These are phyloP conservation scores for Stagonosporopsis cucurbitacearum DNA, from an alignment of 2,329 filamentous ascomycete species.

Conservation along the genomic window DNA sequence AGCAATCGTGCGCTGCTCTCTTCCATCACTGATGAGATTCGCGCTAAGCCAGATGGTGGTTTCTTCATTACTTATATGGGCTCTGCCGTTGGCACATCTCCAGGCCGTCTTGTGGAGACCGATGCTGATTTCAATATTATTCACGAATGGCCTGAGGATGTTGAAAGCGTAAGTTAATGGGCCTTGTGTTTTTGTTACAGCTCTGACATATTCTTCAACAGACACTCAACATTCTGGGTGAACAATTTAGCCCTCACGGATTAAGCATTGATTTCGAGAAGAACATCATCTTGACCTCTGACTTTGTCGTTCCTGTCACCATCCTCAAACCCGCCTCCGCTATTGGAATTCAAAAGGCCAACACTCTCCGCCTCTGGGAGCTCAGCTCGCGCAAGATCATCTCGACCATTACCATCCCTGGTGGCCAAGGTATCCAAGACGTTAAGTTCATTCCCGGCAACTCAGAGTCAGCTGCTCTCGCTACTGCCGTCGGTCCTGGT, in stretches of 20 bases:
- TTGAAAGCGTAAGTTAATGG: slow-evolving; percentile 42
- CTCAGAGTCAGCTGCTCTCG: slow-evolving; percentile 63
- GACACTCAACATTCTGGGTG: slow-evolving; percentile 62
- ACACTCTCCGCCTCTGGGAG: slow-evolving; percentile 67
- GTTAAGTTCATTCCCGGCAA: slow-evolving; percentile 71
- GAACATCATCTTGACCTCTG: slow-evolving; percentile 65
- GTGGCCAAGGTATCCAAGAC: slow-evolving; percentile 67
- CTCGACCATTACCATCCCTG: slow-evolving; percentile 66
- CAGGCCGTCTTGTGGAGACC: slow-evolving; percentile 67
- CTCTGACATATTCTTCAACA: neutral
- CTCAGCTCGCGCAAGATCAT: slow-evolving; percentile 61
- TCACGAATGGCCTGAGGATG: slow-evolving; percentile 67
- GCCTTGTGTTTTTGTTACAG: too few relatives aligned
- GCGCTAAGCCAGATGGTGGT: slow-evolving; percentile 67
- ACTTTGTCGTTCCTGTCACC: slow-evolving; percentile 67
- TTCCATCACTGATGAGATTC: slow-evolving; percentile 68
- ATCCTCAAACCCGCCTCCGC: slow-evolving; percentile 64
- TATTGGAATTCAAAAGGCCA: slow-evolving; percentile 59
- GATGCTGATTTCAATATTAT: slow-evolving; percentile 66
- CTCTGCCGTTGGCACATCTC: slow-evolving; percentile 63
- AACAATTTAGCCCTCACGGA: slow-evolving; percentile 69
- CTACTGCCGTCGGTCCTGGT: slow-evolving; percentile 65
- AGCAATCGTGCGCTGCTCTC: slow-evolving; percentile 65
- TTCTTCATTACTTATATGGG: slow-evolving; percentile 70
- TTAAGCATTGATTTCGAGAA: slow-evolving; percentile 64